phyloP scores from a whole-genome alignment of 768 basidiomycete species.

The Auriscalpium vulgare region DNA sequence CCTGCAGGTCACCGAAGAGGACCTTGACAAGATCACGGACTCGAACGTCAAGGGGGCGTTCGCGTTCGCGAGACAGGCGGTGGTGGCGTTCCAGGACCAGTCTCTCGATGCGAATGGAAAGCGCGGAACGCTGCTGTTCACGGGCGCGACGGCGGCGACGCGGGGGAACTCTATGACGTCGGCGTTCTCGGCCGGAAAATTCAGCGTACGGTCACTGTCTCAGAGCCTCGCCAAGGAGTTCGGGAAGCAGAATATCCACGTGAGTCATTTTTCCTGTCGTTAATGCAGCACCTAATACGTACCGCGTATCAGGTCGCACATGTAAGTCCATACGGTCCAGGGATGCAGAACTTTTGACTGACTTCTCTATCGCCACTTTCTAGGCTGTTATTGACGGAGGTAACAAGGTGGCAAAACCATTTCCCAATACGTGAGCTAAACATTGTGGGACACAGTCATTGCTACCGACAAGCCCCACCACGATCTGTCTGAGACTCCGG shows the following conservation, averaged over 20 bases:
- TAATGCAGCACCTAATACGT: not conserved
- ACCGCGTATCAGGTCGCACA: not conserved
- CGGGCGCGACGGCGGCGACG: conserved; percentile 34
- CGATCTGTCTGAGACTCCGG: conserved; percentile 26
- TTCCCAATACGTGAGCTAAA: not conserved
- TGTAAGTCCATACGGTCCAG: not conserved
- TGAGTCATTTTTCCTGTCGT: conserved; percentile 10
- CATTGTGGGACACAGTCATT: conserved; percentile 19
- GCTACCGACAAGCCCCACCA: not conserved
- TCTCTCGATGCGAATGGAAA: conserved; percentile 23
- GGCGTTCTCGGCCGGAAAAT: conserved; percentile 34
- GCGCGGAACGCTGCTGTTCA: conserved; percentile 36
- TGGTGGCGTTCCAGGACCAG: conserved; percentile 27
- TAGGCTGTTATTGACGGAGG: conserved; percentile 67
- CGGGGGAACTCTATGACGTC: conserved; percentile 32
- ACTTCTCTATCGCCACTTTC: not conserved
- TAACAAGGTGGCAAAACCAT: conserved; percentile 6
- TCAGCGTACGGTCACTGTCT: conserved; percentile 30
- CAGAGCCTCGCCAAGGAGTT: conserved; percentile 38
- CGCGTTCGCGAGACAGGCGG: conserved; percentile 29
- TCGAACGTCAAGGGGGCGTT: conserved; percentile 30
- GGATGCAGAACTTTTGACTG: not conserved
- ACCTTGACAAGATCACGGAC: conserved; percentile 22
- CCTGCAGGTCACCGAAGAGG: conserved; percentile 31
- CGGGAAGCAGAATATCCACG: conserved; percentile 37